These are phyloP conservation scores for Chaetomiaceae sp. DNA, from an alignment of 2,329 filamentous ascomycete species.

Conservation along the genomic window DNA sequence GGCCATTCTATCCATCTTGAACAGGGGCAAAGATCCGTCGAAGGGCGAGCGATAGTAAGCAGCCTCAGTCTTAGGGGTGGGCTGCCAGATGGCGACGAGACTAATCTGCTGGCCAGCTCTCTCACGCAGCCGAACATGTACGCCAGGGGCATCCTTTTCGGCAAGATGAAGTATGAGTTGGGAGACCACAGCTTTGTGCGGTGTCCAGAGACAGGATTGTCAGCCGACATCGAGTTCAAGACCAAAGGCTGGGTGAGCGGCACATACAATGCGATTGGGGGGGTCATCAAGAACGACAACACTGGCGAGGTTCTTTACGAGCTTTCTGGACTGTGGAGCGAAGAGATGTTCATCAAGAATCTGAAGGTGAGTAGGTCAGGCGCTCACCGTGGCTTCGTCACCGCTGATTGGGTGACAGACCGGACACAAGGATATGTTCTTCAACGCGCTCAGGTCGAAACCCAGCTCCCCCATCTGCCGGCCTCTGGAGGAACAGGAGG, in stretches of 20 bases:
- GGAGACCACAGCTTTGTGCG: conserved; percentile 91
- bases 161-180: conserved; percentile 99
- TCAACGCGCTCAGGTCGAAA: conserved; percentile 74
- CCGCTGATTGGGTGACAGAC: conserved; percentile 49
- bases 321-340: conserved; percentile 86
- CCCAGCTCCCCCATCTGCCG: conserved; percentile 68
- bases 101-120: conserved; percentile 49
- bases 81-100: neutral
- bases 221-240: conserved; percentile 95
- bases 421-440: conserved; percentile 81
- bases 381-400: no score
- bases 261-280: conserved; percentile 93
- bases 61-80: no score
- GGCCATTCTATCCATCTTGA: conserved; percentile 75
- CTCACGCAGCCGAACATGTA: conserved; percentile 99
- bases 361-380: conserved; percentile 51
- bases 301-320: conserved; percentile 87
- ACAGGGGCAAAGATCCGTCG: conserved; percentile 59
- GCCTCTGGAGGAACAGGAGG: conserved; percentile 78
- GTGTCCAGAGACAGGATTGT: conserved; percentile 80
- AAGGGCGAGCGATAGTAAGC: conserved; percentile 81
- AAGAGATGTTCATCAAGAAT: conserved; percentile 90
- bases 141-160: conserved; percentile 90
- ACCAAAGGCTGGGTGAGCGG: conserved; percentile 96
- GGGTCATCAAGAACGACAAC: conserved; percentile 79